phyloP scores from a whole-genome alignment of 176 grass and related monocot species.

The Lolium perenne region DNA sequence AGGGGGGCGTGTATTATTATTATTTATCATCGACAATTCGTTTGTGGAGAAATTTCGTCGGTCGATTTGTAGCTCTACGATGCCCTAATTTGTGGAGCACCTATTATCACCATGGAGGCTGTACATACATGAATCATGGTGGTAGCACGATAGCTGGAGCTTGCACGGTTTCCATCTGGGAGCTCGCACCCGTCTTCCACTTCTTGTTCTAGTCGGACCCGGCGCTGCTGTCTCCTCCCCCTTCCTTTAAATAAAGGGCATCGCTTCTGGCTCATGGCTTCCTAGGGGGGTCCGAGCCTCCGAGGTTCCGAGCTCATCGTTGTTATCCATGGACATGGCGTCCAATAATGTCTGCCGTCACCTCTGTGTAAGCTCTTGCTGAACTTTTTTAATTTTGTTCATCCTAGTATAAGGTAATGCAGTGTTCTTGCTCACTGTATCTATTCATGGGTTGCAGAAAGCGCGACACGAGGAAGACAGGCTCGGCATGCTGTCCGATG shows the following conservation, averaged over 20 bases:
- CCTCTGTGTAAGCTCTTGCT: neutral
- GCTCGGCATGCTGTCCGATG: neutral
- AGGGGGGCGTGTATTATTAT: neutral
- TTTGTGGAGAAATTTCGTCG: neutral
- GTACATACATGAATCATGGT: neutral
- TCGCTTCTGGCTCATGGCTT: neutral
- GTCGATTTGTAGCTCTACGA: neutral
- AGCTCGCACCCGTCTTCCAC: neutral
- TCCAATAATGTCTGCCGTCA: neutral
- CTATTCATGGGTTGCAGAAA: neutral
- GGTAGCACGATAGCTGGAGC: neutral
- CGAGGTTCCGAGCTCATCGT: neutral
- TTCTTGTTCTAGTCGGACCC: neutral
- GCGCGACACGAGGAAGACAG: neutral
- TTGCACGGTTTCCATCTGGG: neutral
- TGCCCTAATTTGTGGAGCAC: too few species aligned
- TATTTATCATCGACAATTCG: neutral
- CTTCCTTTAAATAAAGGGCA: neutral
- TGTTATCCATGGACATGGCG: neutral
- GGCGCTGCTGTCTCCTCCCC: neutral
- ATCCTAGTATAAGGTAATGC: neutral
- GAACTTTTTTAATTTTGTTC: neutral
- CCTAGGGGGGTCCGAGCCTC: neutral
- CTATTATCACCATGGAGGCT: too few species aligned
- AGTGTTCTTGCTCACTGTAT: neutral